phyloP scores from a whole-genome alignment of 1,284 basidiomycete genomes.

The Cryptococcus wingfieldii region DNA sequence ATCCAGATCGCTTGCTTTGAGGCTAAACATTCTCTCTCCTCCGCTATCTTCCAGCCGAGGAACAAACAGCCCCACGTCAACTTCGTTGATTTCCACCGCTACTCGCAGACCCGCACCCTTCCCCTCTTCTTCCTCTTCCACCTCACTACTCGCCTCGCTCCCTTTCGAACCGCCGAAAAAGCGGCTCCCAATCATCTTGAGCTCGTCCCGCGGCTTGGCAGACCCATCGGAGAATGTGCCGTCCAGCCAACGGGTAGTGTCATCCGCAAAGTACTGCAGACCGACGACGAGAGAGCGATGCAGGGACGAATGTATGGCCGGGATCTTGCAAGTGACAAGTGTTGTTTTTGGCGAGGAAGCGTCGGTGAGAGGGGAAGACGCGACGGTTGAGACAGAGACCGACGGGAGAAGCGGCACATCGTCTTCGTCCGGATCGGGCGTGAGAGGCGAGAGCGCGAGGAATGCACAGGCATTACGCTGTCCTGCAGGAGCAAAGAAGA shows the following conservation, averaged over 20 bases:
- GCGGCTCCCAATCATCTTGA: conserved; percentile 75
- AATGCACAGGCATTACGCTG: conserved; percentile 35
- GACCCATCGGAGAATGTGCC: conserved; percentile 43
- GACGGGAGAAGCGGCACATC: conserved; percentile 40
- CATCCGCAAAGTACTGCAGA: conserved; percentile 80
- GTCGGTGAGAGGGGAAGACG: conserved; percentile 3
- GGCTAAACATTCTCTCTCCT: conserved; percentile 28
- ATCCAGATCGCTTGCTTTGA: conserved; percentile 60
- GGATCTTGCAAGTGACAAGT: conserved; percentile 53
- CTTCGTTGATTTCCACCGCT: conserved; percentile 31
- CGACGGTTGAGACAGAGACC: conserved; percentile 44
- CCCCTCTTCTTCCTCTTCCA: conserved; percentile 39
- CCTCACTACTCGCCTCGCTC: conserved; percentile 38
- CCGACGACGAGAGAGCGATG: conserved; percentile 60
- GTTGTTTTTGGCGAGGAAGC: conserved; percentile 23
- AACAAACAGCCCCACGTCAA: conserved; percentile 29
- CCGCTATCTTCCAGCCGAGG: conserved; percentile 14
- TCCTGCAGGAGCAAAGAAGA: conserved; percentile 44
- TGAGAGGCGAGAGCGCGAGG: conserved; percentile 39
- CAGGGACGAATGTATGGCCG: conserved; percentile 61
- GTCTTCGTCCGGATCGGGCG: conserved; percentile 32
- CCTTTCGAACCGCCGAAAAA: conserved; percentile 61
- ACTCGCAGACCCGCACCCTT: conserved; percentile 26
- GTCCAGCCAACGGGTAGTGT: conserved; percentile 65
- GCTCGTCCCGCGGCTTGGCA: conserved; percentile 53